Percentiles rank a stretch among this genome's conserved stretches.
Evolutionary conservation across 495 filamentous ascomycete species (phyloP).

Genomic region (Xylona heveae): DNA sequence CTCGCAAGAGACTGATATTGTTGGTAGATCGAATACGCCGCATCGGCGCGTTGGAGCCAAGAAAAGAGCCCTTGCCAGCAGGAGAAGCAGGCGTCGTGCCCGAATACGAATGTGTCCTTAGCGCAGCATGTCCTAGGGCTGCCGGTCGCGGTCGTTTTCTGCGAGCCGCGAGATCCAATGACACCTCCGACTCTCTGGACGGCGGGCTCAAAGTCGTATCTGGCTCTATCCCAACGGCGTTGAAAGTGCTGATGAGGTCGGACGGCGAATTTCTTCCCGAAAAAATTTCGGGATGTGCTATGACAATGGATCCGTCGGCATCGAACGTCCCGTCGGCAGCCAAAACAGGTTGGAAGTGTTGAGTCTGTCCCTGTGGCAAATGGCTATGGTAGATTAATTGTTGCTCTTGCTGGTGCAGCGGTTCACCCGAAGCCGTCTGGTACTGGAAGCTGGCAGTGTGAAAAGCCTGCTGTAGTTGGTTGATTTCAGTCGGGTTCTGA

Average conservation of each 20-base stretch:
- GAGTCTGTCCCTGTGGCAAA: background rate
- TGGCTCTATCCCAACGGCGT: slow-evolving; percentile 1
- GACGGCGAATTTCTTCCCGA: no score
- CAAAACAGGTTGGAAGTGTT: no score
- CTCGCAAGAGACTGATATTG: slow-evolving; percentile 24
- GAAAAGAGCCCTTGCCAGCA: slow-evolving; percentile 17
- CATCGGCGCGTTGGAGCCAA: slow-evolving; percentile 16
- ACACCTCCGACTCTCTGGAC: background rate
- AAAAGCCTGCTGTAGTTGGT: no score
- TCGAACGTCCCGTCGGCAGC: no score
- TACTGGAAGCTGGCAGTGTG: no score
- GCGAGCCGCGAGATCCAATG: slow-evolving; percentile 25
- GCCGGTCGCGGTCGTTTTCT: slow-evolving; percentile 31
- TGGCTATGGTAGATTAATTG: slow-evolving; percentile 1
- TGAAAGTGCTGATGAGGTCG: slow-evolving; percentile 1
- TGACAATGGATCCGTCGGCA: no score
- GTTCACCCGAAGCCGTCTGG: no score
- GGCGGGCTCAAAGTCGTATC: background rate
- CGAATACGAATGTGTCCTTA: slow-evolving; percentile 16
- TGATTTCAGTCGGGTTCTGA: no score
- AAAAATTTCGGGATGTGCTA: no score
- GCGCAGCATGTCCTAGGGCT: slow-evolving; percentile 24
- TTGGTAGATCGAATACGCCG: slow-evolving; percentile 33
- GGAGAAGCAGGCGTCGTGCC: slow-evolving; percentile 23
- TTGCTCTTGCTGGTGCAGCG: slow-evolving; percentile 2